Percentiles rank a stretch among this genome's conserved stretches.
phyloP scores from a whole-genome alignment of 768 basidiomycete genomes.

The Lactifluus piperatus region DNA sequence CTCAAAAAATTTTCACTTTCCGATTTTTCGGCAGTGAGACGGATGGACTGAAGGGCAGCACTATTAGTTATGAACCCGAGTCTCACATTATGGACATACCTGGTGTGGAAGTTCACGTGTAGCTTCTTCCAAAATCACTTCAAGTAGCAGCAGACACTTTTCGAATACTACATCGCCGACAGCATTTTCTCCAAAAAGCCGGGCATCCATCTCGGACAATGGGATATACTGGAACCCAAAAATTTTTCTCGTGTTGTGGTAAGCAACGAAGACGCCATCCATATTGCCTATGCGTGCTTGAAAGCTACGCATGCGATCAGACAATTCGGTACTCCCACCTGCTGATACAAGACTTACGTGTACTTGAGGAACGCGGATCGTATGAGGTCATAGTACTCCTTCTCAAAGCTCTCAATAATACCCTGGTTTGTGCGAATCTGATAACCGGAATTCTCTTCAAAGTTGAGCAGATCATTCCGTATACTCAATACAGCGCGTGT shows the following conservation, averaged over 20 bases:
- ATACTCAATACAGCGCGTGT: slow-evolving; percentile 82
- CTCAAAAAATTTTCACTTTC: slow-evolving; percentile 37
- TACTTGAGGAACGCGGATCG: slow-evolving; percentile 94
- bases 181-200: slow-evolving; percentile 55
- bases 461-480: slow-evolving; percentile 79
- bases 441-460: slow-evolving; percentile 78
- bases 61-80: background rate
- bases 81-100: slow-evolving; percentile 34
- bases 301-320: slow-evolving; percentile 43
- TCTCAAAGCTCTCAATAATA: slow-evolving; percentile 70
- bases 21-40: slow-evolving; percentile 52
- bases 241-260: slow-evolving; percentile 77
- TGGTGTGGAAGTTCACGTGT: slow-evolving; percentile 52
- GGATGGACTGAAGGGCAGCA: slow-evolving; percentile 37
- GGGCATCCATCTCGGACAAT: slow-evolving; percentile 78
- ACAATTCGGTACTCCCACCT: background rate
- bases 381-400: slow-evolving; percentile 91
- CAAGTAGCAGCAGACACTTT: slow-evolving; percentile 63
- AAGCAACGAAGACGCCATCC: slow-evolving; percentile 88
- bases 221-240: slow-evolving; percentile 95
- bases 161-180: slow-evolving; percentile 70
- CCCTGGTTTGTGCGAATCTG: slow-evolving; percentile 59
- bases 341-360: slow-evolving; percentile 37
- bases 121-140: slow-evolving; percentile 53
- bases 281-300: slow-evolving; percentile 95